Evolutionary conservation across 1,139 yeast genomes (phyloP), one percentile per base, ranked within the genome.

Genomic region (Lizanozyma gosingica): DNA sequence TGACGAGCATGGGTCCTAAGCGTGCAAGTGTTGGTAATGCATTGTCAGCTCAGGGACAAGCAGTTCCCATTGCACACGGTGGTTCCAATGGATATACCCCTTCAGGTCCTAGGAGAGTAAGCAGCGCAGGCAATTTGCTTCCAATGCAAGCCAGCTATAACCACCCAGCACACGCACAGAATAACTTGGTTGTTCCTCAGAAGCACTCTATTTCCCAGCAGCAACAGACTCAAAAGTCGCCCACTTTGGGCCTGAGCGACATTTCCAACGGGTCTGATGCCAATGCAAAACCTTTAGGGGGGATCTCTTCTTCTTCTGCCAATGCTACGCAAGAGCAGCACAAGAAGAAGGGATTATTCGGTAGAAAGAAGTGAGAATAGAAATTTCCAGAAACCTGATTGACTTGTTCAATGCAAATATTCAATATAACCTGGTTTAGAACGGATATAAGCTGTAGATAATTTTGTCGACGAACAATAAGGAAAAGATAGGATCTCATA

Each of bases 251-350:
- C 29, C 9, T 6, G 11, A 22, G 9, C 37, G 48, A 44, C 39
- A 52, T 54, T 16, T 49, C 52, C 14, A 34, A 49, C 4, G 38
- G 32, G 11, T 39, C 43, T 14, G 59, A 54, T 17, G 22, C 45
- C 2, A 45, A 45, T 34, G 59, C 62, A 4, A 65, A 64, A 42
- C 73, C 73, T 3, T 55, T 66, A 39, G 73, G 73, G 3, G 57
- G 51, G 1, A 53, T 62, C n/a, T 47, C 57, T 3, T 45, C 46
- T 6, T 46, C 55, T 3, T 54, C 51, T 38, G 49, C 49, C 33
- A 45, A 40, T 14, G 50, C 47, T 4, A 40, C 42, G 1, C 40
- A 44, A 1, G 44, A 54, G 39, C 57, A 59, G 48, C 65, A 65
- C 54, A 59, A 54, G 45, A 60, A 58, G 48, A 55, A 55, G 37